Base-by-base conservation (phyloP, 2,329 filamentous ascomycete species). In the Trichoderma endophyticum region DNA sequence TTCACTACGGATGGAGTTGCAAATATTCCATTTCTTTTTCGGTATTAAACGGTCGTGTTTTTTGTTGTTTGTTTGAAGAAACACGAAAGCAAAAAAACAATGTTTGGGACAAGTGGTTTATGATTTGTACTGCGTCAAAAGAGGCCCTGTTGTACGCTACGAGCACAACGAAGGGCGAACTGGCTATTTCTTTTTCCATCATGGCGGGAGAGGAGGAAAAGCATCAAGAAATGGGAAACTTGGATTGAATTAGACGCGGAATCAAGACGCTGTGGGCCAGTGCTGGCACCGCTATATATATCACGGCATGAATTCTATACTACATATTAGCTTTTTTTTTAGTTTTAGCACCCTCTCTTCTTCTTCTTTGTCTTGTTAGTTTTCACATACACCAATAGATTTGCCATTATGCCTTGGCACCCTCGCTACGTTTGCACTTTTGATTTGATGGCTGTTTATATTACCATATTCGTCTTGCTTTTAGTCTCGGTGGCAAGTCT, bases 71-170 rank as follows among this genome's bases (percentile, higher is more conserved):
- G 14, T 48, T 61, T 61, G 3, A 14, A 54, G 48, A 54, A 54
- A 60, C 32, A n/a, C 32, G 15, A 68, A 68, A 68, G 28, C 18
- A 59, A 61, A 34, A 24, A 51, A 51, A 26, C 24, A 61, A 34
- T 14, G 24, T 34, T 15, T 18, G 34, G 56, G 54, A 51, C 26
- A 28, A 32, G 66, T 56, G 34, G 48, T 51, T 61, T 30, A 60
- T 57, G 70, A 54, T 18, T 54, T 56, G 21, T 95, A 60, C 48
- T 32, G 66, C 66, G 66, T 61, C 56, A 61, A 34, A 60, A 57
- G 30, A 56, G 32, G 64, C 64, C 56, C 56, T 60, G 54, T 26
- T 61, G 56, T 61, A 61, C 56, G 56, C 56, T 34, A 69, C 21
- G 66, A 69, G 66, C 34, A 69, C 66, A 61, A 69, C 36, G 56